These are phyloP conservation scores for Ophiostoma tasmaniense DNA, from an alignment of 2,329 filamentous ascomycete species.

Conservation along the genomic window DNA sequence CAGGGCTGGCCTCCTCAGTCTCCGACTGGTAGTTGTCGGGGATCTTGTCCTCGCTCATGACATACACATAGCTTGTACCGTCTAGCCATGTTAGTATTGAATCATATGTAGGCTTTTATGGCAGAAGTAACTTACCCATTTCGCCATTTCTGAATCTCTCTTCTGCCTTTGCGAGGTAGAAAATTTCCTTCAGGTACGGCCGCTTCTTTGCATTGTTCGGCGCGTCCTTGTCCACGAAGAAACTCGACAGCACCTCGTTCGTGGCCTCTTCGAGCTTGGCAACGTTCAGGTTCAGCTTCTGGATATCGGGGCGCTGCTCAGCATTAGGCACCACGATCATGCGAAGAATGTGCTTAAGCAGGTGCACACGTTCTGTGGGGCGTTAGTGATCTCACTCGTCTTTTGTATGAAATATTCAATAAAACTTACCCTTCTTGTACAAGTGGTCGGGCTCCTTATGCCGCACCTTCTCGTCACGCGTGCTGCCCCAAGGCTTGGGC, in stretches of 20 bases:
- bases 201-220: conserved; percentile 47
- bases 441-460: conserved; percentile 70
- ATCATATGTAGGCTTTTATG: neutral
- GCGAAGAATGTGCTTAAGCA: conserved; percentile 52
- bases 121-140: conserved; percentile 40
- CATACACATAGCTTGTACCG: conserved; percentile 38
- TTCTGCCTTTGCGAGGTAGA: conserved; percentile 50
- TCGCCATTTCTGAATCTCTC: conserved; percentile 48
- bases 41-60: conserved; percentile 45
- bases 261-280: conserved; percentile 51
- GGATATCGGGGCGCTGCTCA: conserved; percentile 43
- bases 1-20: conserved; percentile 34
- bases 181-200: conserved; percentile 50
- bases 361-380: conserved; percentile 45
- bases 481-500: conserved; percentile 47
- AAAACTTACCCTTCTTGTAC: conserved; percentile 53
- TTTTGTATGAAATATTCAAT: neutral
- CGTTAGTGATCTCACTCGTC: neutral
- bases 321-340: conserved; percentile 45
- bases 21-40: conserved; percentile 41
- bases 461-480: conserved; percentile 46
- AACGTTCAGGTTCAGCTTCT: conserved; percentile 45
- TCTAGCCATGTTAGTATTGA: conserved; percentile 29
- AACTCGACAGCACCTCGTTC: conserved; percentile 47
- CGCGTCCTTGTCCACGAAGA: conserved; percentile 49